A percentile compares a stretch with the other conserved stretches of the same genome.
These are phyloP conservation scores for Trapa bicornis DNA, from an alignment of 345 rosid genomes.

Conservation along the genomic window DNA sequence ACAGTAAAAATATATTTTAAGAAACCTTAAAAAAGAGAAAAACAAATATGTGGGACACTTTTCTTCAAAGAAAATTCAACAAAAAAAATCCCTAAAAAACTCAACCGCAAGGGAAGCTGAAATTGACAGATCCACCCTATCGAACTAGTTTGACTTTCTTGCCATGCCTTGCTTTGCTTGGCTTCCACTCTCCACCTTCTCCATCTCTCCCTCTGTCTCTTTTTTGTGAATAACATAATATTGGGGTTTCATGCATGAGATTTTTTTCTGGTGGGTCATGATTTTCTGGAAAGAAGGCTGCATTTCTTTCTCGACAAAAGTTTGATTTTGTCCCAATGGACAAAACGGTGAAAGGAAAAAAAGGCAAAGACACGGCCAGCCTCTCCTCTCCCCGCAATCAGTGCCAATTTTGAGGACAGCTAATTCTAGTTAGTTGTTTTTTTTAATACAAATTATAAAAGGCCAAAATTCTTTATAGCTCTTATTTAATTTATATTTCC, in stretches of 20 bases:
- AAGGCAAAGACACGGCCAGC: background rate
- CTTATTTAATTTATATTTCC: too few relatives aligned
- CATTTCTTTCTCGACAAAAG: background rate
- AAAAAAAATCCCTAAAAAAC: too few relatives aligned
- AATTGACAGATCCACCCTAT: background rate
- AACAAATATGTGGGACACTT: too few relatives aligned
- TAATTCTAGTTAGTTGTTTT: too few relatives aligned
- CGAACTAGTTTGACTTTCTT: background rate
- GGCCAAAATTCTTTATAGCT: too few relatives aligned
- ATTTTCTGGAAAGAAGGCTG: background rate
- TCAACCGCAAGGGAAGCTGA: background rate
- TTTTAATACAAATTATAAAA: too few relatives aligned
- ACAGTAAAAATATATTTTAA: background rate
- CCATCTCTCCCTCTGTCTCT: background rate
- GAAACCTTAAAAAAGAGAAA: background rate
- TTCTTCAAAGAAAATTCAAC: too few relatives aligned
- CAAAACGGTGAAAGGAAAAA: background rate
- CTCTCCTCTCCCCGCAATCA: too few relatives aligned
- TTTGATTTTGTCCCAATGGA: constrained; percentile 1
- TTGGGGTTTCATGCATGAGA: too few relatives aligned
- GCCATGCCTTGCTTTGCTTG: background rate
- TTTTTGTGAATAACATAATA: too few relatives aligned
- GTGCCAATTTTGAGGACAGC: too few relatives aligned
- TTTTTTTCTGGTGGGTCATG: background rate
- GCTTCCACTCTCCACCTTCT: background rate